Evolutionary conservation across 108 stramenopile species (phyloP), one percentile per base, ranked within the genome.

Genomic region (Stephanodiscus triporus): DNA sequence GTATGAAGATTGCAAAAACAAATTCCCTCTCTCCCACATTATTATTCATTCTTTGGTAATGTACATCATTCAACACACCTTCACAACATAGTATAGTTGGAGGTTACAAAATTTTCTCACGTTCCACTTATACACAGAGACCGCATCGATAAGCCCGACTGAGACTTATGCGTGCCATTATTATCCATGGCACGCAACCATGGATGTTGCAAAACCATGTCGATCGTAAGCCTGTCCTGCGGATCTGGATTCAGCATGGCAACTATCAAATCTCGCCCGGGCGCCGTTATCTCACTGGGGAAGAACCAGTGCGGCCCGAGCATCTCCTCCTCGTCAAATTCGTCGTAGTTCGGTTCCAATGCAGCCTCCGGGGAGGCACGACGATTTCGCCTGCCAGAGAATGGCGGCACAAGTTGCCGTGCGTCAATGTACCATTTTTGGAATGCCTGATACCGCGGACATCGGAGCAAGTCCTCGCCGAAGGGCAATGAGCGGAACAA

Each of bases 221-320:
- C 82, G 38, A 94, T 86, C 22, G 84, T 78, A 2, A 91, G 72
- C 29, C 93, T 86, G 57, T 89, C 86, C 48, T 75, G 71, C 6
- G 94, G 80, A 72, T 86, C 70, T 10, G 94, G 94, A 76, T 95
- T 92, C 34, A 95, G 66, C 94, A 95, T 95, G n/a, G 86, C 87
- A 8, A 91, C 87, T 59, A 95, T 95, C 78, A 92, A 66, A 72
- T 95, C 91, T 63, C 90, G 75, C 5, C 89, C 88, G 47, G 86
- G 86, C 22, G 66, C 78, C 17, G 81, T 85, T 16, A 88, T 84
- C 36, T 77, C 74, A 53, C 73, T 76, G 6, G 90, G 91, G 74
- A 91, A 92, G 68, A 95, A 95, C 91, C 91, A 95, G 50, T 91
- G 89, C 37, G 90, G 90, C 2, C 94, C 90, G 60, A 91, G 50